Percentiles rank a stretch among this genome's conserved stretches.
These are phyloP conservation scores for Chlorociboria aeruginascens DNA, from an alignment of 495 filamentous ascomycete genomes.

Conservation along the genomic window DNA sequence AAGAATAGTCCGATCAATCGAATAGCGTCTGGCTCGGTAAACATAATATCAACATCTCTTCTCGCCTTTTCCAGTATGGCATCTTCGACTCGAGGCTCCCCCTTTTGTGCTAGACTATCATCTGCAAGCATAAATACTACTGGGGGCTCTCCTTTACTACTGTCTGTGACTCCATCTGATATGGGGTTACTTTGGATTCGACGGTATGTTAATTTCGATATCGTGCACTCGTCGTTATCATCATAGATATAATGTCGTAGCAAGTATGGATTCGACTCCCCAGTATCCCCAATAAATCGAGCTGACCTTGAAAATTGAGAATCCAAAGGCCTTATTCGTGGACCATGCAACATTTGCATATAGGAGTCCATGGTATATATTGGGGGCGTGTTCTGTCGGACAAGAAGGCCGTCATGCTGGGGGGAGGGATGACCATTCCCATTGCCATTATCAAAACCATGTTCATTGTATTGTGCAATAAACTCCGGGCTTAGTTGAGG, in stretches of 20 bases:
- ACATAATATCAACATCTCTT: conserved; percentile 14
- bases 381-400: conserved; percentile 8
- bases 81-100: conserved; percentile 19
- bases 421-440: conserved; percentile 11
- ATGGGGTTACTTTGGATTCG: conserved; percentile 10
- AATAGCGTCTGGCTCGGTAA: conserved; percentile 17
- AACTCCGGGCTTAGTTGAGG: conserved; percentile 18
- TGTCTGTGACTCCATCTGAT: conserved; percentile 6
- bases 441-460: conserved; percentile 12
- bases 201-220: conserved; percentile 19
- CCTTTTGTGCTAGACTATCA: conserved; percentile 18
- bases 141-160: conserved; percentile 15
- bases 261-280: conserved; percentile 20
- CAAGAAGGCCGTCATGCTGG: conserved; percentile 8
- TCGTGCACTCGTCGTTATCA: conserved; percentile 20
- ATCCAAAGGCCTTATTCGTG: conserved; percentile 14
- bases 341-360: conserved; percentile 6
- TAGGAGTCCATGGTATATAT: conserved; percentile 17
- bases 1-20: conserved; percentile 18
- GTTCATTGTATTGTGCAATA: conserved; percentile 15
- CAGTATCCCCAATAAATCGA: conserved; percentile 18
- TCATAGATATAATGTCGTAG: conserved; percentile 19
- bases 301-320: conserved; percentile 13
- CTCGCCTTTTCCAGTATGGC: conserved; percentile 13
- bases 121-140: conserved; percentile 20